A percentile compares a stretch with the other conserved stretches of the same genome.
Evolutionary conservation across 1,139 yeast species (phyloP).

Genomic region (Blastobotrys aristatus): DNA sequence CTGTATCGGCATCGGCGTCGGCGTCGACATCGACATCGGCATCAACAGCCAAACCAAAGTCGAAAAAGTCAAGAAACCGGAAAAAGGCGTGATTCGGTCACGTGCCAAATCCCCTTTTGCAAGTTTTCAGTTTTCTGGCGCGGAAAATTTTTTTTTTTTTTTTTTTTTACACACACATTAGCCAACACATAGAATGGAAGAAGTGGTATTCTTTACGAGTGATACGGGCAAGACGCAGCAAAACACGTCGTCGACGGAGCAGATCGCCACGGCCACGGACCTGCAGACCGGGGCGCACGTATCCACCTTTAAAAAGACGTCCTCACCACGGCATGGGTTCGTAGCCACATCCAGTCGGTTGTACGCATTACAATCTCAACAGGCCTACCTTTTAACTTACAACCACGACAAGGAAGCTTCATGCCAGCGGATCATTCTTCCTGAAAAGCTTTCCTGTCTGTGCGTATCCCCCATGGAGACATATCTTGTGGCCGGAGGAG

Average conservation of each 20-base stretch:
- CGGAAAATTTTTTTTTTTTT: too few relatives aligned
- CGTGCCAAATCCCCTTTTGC: too few relatives aligned
- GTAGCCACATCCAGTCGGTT: conserved; percentile 45
- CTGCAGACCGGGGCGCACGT: conserved; percentile 26
- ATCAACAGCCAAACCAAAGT: not conserved
- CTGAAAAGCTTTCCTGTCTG: conserved; percentile 67
- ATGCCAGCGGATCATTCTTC: conserved; percentile 79
- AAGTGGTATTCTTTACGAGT: conserved; percentile 28
- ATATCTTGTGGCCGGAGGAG: conserved; percentile 70
- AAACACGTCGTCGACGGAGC: conserved; percentile 17
- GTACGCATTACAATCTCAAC: conserved; percentile 59
- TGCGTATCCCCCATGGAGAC: conserved; percentile 42
- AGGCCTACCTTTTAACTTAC: conserved; percentile 72
- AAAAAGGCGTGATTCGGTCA: not conserved
- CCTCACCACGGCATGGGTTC: conserved; percentile 44
- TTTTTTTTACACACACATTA: not conserved
- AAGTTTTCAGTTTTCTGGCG: too few relatives aligned
- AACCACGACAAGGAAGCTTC: conserved; percentile 73
- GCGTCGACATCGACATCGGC: conserved; percentile 22
- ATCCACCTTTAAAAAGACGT: conserved; percentile 27
- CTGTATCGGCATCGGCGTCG: not conserved
- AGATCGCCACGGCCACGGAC: conserved; percentile 24
- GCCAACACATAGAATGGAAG: conserved; percentile 11
- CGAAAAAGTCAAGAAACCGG: conserved; percentile 1
- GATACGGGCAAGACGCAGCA: conserved; percentile 16